A percentile compares a stretch with the other conserved stretches of the same genome.
phyloP scores from a whole-genome alignment of 148 eudicot genomes.

The Rheum nobile region DNA sequence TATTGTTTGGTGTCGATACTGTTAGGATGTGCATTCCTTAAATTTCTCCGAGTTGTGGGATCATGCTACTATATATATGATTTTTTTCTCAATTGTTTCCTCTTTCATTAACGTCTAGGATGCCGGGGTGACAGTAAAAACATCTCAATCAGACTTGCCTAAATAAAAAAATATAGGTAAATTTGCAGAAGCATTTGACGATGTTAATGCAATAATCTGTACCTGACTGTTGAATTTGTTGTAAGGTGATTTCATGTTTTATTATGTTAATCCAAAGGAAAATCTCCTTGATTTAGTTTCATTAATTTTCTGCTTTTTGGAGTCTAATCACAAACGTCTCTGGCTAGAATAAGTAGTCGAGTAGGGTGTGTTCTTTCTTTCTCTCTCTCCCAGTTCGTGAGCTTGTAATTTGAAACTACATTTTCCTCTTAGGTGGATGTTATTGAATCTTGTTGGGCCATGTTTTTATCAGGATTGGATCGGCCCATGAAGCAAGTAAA shows the following conservation, averaged over 20 bases:
- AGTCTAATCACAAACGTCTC: background rate
- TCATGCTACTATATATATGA: background rate
- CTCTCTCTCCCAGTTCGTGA: background rate
- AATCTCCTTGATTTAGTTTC: background rate
- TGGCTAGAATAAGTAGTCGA: background rate
- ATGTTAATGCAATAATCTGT: background rate
- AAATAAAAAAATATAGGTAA: constrained; percentile 16
- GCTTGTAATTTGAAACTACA: background rate
- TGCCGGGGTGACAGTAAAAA: constrained; percentile 63
- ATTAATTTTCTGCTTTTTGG: background rate
- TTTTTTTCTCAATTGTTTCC: constrained; percentile 9
- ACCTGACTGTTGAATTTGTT: background rate
- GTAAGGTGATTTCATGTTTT: background rate
- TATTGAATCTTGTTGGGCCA: constrained; percentile 96
- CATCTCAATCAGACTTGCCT: constrained; percentile 49
- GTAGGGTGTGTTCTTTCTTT: too few relatives aligned
- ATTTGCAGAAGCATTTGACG: background rate
- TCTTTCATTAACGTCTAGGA: constrained; percentile 32
- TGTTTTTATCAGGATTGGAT: too few relatives aligned
- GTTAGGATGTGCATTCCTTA: background rate
- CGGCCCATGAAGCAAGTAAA: too few relatives aligned
- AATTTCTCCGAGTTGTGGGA: background rate
- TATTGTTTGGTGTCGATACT: background rate
- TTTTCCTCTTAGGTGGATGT: constrained; percentile 66
- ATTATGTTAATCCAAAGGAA: background rate